Base-by-base conservation (phyloP, 2,329 filamentous ascomycete species). In the Uncinocarpus reesii region DNA sequence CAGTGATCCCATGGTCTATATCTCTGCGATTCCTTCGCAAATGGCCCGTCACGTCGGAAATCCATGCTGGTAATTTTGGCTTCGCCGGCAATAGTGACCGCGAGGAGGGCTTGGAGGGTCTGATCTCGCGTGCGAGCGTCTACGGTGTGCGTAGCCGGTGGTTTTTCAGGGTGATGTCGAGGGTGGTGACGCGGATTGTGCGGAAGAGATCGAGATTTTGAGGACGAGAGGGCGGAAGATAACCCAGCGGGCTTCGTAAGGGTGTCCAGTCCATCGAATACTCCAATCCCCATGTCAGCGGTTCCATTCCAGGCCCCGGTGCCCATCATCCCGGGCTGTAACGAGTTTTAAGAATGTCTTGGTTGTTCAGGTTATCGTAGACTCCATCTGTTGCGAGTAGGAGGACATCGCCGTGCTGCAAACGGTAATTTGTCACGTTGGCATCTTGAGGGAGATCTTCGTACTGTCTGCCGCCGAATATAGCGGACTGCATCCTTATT, bases 371-470 rank as follows among this genome's bases (percentile, higher is more conserved):
- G 58, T 98, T 98, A 65, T 98, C 92, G 77, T 92, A 92, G 3
- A 96, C 84, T 3, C 92, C 92, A 65, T 98, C 92, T 0, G 88
- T 95, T 1, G 88, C 92, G 56, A 98, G 84, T 15, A 98, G 70
- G n/a, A 96, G 72, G 1, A 98, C 83, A 62, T 98, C 92, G 16
- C 92, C 92, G 64, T 96, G 88, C 55, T 84, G 81, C 48, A 96
- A 76, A 35, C 72, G 67, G 63, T 93, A 81, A 51, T 80, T 80
- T 13, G 83, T 83, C 23, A 93, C 77, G 61, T 86, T 84, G 16
- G 92, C 86, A 60, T 96, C 86, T 55, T 79, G 77, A 10, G 92
- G 92, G 49, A 83, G 75, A 67, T 98, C 92, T 62, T 83, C 82
- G 21, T 95, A 77, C 53, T 84, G 84, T 1, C 78, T 74, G 37